Base-by-base conservation (phyloP, 2,329 filamentous ascomycete genomes). In the Scytalidium sp. region DNA sequence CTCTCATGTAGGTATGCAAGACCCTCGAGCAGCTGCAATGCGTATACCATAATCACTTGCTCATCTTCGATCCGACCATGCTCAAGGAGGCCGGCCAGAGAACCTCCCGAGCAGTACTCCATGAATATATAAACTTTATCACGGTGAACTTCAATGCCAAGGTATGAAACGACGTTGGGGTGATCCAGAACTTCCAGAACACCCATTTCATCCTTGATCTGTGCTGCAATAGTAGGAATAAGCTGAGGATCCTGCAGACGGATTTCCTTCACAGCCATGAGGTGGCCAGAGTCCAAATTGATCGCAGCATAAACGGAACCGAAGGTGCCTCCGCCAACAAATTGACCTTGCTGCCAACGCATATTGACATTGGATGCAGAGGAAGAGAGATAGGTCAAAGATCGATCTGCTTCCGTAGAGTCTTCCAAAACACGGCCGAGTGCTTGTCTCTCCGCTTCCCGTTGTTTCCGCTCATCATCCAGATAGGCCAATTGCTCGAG, bases 61-160 rank as follows among this genome's bases (percentile, higher is more conserved):
- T 99, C 94, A 64, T 97, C 95, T 72, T 97, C 94, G 56, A 99
- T 97, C 39, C 94, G 88, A 11, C 94, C 94, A 64, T 99, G 93
- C 67, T 99, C 94, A 40, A 99, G 76, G 46, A 99, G 74, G 45
- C 83, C 88, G 40, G 94, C 92, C 44, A 99, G 77, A 15, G 93
- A 97, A 19, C 94, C 94, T 46, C 94, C 93, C 3, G 91, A 95
- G 69, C 94, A 99, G 70, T 96, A 97, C 69, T 99, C 94, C 94
- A 99, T 99, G 67, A 99, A 99, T 59, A 99, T 97, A 70, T 97
- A 99, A n/a, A 99, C 94, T 65, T 96, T 94, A 75, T 99, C 94
- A 55, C 94, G 84, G 70, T 99, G 94, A 2, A 97, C 94, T 69
- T 99, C 94, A 63, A 99, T 97, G 51, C 94, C 94, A 64, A 94